These are phyloP conservation scores for Apostasia ramifera DNA, from an alignment of 106 monocot species.

Conservation along the genomic window DNA sequence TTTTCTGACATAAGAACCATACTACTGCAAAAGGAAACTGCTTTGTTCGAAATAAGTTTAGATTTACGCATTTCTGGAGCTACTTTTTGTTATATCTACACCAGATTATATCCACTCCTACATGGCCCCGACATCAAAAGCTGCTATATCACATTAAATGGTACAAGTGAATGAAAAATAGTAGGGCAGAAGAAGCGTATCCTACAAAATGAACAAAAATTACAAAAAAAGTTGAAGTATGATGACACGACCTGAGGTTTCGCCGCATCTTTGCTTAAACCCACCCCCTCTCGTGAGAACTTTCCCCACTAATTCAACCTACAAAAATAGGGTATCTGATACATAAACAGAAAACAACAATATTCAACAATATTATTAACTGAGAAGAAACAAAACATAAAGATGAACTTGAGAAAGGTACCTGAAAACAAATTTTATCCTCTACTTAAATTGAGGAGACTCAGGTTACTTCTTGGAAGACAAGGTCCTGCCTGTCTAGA, in stretches of 20 bases:
- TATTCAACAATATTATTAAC: neutral
- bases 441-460: neutral
- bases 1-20: too few relatives aligned
- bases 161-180: too few relatives aligned
- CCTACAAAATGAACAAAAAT: too few relatives aligned
- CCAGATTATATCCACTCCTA: too few relatives aligned
- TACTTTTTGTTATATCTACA: too few relatives aligned
- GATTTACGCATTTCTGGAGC: too few relatives aligned
- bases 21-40: too few relatives aligned
- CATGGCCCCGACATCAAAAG: too few relatives aligned
- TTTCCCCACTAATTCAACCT: conserved; percentile 7
- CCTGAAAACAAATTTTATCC: conserved; percentile 3
- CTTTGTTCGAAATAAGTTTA: too few relatives aligned
- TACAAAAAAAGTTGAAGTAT: neutral
- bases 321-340: neutral
- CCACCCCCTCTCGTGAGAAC: conserved; percentile 5
- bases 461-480: conserved; percentile 4
- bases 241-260: conserved; percentile 5
- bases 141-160: too few relatives aligned
- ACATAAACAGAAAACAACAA: neutral
- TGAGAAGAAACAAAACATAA: neutral
- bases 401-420: neutral
- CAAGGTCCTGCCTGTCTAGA: conserved; percentile 4
- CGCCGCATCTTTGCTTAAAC: conserved; percentile 5
- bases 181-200: too few relatives aligned